A percentile compares a stretch with the other conserved stretches of the same genome.
Evolutionary conservation across 2,329 filamentous ascomycete genomes (phyloP).

Genomic region (Alternaria solani): DNA sequence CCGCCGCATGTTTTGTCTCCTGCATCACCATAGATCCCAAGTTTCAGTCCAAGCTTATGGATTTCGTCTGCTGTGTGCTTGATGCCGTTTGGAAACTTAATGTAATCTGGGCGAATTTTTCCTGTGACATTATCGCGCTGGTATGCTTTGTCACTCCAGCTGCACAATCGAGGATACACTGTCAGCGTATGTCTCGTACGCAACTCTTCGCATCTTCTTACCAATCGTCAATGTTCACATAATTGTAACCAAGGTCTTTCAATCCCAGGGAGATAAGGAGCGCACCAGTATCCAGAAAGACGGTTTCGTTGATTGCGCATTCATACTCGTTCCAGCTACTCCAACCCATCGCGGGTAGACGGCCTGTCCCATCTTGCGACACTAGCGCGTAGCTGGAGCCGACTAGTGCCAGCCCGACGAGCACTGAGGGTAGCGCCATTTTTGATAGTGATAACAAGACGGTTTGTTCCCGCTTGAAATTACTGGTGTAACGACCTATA

Average conservation of each 20-base stretch:
- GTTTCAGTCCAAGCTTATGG: constrained; percentile 65
- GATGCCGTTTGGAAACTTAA: constrained; percentile 67
- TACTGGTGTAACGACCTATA: background rate
- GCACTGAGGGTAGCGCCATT: constrained; percentile 5
- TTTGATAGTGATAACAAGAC: background rate
- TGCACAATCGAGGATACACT: background rate
- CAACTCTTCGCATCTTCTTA: background rate
- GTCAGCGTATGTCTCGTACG: background rate
- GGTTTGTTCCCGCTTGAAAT: background rate
- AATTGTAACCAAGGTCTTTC: constrained; percentile 42
- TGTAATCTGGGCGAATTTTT: constrained; percentile 57
- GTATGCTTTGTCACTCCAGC: constrained; percentile 58
- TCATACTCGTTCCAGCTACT: constrained; percentile 34
- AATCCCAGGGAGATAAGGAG: constrained; percentile 28
- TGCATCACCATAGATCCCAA: constrained; percentile 68
- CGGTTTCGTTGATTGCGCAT: constrained; percentile 32
- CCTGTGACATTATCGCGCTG: constrained; percentile 41
- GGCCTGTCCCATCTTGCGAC: constrained; percentile 25
- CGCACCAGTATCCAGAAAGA: constrained; percentile 28
- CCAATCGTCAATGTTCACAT: constrained; percentile 69
- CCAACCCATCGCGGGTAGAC: constrained; percentile 34
- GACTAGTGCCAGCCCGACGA: constrained; percentile 3
- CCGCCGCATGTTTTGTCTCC: constrained; percentile 61
- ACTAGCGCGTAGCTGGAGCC: constrained; percentile 8
- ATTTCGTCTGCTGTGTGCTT: constrained; percentile 61